These are phyloP conservation scores for Flaveria brownii DNA, from an alignment of 129 eudicot species.

Conservation along the genomic window DNA sequence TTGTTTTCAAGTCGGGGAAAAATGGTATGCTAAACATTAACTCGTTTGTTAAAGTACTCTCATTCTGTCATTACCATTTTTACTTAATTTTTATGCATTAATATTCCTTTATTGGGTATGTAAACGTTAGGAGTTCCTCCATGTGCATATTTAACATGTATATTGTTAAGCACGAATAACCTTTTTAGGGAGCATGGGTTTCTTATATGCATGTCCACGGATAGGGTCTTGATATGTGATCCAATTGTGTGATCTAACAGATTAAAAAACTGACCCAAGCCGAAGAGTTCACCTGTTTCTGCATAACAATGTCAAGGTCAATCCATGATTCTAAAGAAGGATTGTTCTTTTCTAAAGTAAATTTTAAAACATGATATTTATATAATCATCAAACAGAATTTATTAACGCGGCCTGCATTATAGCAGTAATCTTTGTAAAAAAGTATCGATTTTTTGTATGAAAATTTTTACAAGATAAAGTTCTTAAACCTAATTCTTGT, in stretches of 20 bases:
- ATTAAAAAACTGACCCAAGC: too few species aligned
- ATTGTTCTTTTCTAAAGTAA: background rate
- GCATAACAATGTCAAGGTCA: background rate
- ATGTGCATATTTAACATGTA: background rate
- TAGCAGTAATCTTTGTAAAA: background rate
- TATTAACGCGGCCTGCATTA: background rate
- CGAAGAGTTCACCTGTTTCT: background rate
- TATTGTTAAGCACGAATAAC: too few species aligned
- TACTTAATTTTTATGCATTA: background rate
- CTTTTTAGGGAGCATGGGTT: too few species aligned
- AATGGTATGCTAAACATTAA: constrained; percentile 51
- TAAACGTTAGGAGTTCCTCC: background rate
- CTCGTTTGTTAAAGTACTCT: constrained; percentile 11
- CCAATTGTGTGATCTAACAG: too few species aligned
- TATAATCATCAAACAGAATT: background rate
- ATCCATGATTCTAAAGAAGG: background rate
- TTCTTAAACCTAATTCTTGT: too few species aligned
- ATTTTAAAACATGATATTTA: background rate
- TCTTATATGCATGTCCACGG: too few species aligned
- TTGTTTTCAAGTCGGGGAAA: constrained; percentile 79
- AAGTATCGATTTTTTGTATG: background rate
- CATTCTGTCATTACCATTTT: background rate
- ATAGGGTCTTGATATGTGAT: too few species aligned
- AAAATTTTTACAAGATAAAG: too few species aligned
- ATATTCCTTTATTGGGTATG: too few species aligned